Conservation (phyloP, 768 basidiomycete genomes). For the Hydnum rufescens region DNA sequence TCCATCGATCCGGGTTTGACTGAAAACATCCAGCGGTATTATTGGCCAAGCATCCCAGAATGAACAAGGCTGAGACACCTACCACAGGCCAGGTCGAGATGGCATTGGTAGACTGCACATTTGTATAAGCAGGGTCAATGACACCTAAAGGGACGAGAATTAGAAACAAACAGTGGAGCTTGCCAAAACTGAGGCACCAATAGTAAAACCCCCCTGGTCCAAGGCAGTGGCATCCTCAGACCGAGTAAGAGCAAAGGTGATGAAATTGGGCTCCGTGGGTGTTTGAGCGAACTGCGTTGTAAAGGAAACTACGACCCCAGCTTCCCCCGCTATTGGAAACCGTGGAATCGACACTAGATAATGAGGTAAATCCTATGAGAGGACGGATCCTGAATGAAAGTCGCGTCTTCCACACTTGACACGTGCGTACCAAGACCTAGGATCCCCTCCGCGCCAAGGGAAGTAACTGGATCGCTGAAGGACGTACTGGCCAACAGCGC, state of each 20-base stretch:
- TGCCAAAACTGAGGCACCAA: conserved; percentile 29
- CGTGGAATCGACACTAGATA: conserved; percentile 48
- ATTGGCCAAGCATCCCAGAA: neutral
- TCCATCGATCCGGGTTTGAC: conserved; percentile 46
- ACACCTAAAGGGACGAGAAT: conserved; percentile 28
- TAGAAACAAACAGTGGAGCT: neutral
- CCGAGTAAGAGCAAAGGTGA: conserved; percentile 55
- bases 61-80: neutral
- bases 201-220: conserved; percentile 47
- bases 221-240: conserved; percentile 31
- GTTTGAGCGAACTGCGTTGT: conserved; percentile 57
- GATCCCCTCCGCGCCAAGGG: conserved; percentile 26
- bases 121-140: conserved; percentile 38
- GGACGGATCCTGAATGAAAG: conserved; percentile 14
- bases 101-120: conserved; percentile 32
- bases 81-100: conserved; percentile 57
- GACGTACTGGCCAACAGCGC: conserved; percentile 44
- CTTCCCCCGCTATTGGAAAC: conserved; percentile 37
- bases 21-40: neutral
- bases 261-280: conserved; percentile 54
- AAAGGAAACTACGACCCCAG: conserved; percentile 46
- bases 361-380: conserved; percentile 55
- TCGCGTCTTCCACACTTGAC: neutral
- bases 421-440: neutral
- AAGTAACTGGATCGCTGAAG: conserved; percentile 53